phyloP scores from a whole-genome alignment of 805 yeast genomes.

The Torulaspora gathmanii region DNA sequence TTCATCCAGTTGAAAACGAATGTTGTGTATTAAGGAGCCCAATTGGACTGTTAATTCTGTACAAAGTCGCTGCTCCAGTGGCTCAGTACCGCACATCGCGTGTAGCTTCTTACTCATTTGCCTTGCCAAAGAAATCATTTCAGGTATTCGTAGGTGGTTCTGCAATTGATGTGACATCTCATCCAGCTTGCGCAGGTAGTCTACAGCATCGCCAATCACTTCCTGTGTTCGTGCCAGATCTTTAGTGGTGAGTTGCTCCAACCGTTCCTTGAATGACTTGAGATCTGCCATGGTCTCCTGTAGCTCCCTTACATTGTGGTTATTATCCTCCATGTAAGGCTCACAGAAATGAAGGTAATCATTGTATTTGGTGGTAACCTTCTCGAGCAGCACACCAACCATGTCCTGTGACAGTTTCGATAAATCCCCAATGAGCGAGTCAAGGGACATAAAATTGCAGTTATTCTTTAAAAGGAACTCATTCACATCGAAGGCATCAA shows the following conservation, averaged over 20 bases:
- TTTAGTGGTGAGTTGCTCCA: constrained; percentile 20
- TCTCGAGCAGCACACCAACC: constrained; percentile 26
- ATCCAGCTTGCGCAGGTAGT: constrained; percentile 28
- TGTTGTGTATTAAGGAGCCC: constrained; percentile 9
- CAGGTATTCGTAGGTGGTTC: constrained; percentile 19
- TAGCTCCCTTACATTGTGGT: constrained; percentile 22
- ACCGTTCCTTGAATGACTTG: constrained; percentile 19
- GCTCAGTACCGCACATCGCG: constrained; percentile 26
- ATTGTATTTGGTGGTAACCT: constrained; percentile 25
- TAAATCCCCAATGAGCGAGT: constrained; percentile 27
- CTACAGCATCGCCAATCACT: constrained; percentile 24
- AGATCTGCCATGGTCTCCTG: constrained; percentile 24
- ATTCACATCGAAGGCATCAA: constrained; percentile 24
- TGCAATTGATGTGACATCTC: constrained; percentile 18
- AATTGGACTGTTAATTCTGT: constrained; percentile 19
- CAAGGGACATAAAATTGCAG: constrained; percentile 33
- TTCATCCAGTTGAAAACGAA: constrained; percentile 12
- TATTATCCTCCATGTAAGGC: constrained; percentile 21
- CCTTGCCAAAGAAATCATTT: constrained; percentile 17
- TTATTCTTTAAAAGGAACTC: constrained; percentile 31
- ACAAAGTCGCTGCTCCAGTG: constrained; percentile 19
- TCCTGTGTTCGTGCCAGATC: constrained; percentile 26
- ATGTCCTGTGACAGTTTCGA: constrained; percentile 24
- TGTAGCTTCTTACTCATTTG: constrained; percentile 27
- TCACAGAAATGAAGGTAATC: constrained; percentile 28